Base-by-base conservation (phyloP, 2,329 filamentous ascomycete species). In the Monascus ruber region DNA sequence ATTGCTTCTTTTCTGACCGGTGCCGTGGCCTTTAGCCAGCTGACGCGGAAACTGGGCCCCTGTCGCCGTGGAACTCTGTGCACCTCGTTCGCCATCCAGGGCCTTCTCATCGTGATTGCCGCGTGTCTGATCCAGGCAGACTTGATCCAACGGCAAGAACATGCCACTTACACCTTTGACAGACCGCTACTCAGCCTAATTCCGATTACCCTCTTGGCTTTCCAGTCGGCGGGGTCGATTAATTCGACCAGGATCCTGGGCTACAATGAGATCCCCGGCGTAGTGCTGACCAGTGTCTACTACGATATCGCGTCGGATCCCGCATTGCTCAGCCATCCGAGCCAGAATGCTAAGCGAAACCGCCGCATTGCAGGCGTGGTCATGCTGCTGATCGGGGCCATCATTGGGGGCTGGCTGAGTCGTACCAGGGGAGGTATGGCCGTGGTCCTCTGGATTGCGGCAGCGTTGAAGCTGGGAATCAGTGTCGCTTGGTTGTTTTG, bases 231-330 rank as follows among this genome's bases (percentile, higher is more conserved):
- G 1, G 66, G 66, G 0, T 62, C 61, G 8, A 65, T 68, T 44
- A 58, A 63, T 2, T 59, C 63, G 11, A 66, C 60, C 39, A 59
- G 66, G 2, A 51, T 60, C 4, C 53, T 69, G 24, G 54, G 57
- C 0, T 62, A 62, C 44, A 62, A 63, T 35, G 66, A 69, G 48
- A 60, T 69, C 32, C 66, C 66, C 9, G 67, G 64, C 6, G 64
- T 68, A 10, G 66, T 69, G 5, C 46, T 69, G 46, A 69, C 66
- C 7, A 66, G 64, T 33, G 53, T 68, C 9, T 69, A 67, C 42
- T 66, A 65, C 46, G 66, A 69, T 43, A 59, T 68, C 34, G 62
- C 62, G 2, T 60, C 62, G 4, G 66, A 69, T 41, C 56, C 62
- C 8, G 58, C 56, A 33, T 46, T 66, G 25, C 46, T 46, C 1